These are phyloP conservation scores for Podila horticola DNA, from an alignment of 192 early-diverging fungal species.

Conservation along the genomic window DNA sequence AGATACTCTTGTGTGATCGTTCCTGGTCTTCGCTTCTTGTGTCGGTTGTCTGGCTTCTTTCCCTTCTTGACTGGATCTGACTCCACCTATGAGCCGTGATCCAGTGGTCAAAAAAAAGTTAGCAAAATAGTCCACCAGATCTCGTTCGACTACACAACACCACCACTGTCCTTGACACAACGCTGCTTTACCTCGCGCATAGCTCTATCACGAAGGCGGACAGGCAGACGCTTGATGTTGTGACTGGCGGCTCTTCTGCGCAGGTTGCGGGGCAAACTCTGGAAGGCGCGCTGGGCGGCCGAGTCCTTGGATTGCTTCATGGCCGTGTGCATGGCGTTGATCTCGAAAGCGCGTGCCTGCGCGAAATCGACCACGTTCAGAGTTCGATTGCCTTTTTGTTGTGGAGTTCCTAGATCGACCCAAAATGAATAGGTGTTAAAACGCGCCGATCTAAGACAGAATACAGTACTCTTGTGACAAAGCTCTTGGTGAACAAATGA, in stretches of 20 bases:
- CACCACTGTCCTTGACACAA: background rate
- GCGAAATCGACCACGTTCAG: background rate
- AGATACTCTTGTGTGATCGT: constrained; percentile 61
- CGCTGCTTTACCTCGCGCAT: constrained; percentile 69
- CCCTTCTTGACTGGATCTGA: constrained; percentile 51
- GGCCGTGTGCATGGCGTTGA: constrained; percentile 84
- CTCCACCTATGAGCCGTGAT: constrained; percentile 14
- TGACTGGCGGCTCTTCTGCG: constrained; percentile 94
- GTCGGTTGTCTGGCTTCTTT: constrained; percentile 54
- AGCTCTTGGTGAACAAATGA: background rate
- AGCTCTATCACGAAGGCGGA: constrained; percentile 81
- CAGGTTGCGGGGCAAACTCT: constrained; percentile 91
- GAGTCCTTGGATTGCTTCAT: constrained; percentile 71
- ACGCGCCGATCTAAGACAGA: too few species aligned
- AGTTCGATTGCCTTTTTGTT: background rate
- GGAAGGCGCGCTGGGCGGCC: constrained; percentile 71
- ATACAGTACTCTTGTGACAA: too few species aligned
- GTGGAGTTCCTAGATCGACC: background rate
- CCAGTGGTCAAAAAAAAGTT: too few species aligned
- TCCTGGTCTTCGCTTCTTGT: constrained; percentile 53
- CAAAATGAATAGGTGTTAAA: too few species aligned
- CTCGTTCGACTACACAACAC: background rate
- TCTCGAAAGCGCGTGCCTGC: constrained; percentile 85
- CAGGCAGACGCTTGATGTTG: constrained; percentile 94
- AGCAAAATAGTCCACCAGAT: too few species aligned